These are phyloP conservation scores for Daldinia vernicosa DNA, from an alignment of 495 filamentous ascomycete genomes.

Conservation along the genomic window DNA sequence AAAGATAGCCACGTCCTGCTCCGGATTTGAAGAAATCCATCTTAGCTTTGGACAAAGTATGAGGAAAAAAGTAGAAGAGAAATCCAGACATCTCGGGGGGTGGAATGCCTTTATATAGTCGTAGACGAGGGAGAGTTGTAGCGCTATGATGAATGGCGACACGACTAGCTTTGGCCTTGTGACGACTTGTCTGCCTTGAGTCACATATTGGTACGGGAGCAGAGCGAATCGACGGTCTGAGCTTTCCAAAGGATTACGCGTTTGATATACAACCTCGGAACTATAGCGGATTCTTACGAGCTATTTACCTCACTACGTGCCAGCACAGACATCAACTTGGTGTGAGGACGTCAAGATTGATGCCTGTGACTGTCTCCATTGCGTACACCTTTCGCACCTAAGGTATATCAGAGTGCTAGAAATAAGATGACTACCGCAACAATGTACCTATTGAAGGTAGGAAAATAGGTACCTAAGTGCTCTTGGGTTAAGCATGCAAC, in stretches of 20 bases:
- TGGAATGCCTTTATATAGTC: not conserved
- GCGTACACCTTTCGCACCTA: no score
- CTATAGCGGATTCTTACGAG: not conserved
- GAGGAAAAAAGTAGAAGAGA: not conserved
- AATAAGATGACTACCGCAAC: no score
- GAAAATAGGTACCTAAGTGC: no score
- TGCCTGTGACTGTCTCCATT: no score
- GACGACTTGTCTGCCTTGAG: not conserved
- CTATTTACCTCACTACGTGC: not conserved
- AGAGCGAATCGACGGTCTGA: not conserved
- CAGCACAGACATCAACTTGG: no score
- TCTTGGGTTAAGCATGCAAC: no score
- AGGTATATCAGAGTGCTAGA: no score
- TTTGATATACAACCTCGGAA: not conserved
- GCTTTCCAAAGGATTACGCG: no score
- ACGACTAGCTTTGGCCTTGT: not conserved
- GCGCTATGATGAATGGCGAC: not conserved
- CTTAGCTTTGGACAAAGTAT: constrained; percentile 9
- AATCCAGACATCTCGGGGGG: not conserved
- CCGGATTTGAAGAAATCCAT: not conserved
- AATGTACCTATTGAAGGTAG: no score
- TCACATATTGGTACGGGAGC: not conserved
- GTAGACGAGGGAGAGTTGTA: not conserved
- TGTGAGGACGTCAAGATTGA: no score
- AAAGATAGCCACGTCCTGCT: not conserved